A percentile compares a stretch with the other conserved stretches of the same genome.
Evolutionary conservation across 371 early-diverging fungal genomes (phyloP).

Genomic region (Syncephalastrum monosporum): DNA sequence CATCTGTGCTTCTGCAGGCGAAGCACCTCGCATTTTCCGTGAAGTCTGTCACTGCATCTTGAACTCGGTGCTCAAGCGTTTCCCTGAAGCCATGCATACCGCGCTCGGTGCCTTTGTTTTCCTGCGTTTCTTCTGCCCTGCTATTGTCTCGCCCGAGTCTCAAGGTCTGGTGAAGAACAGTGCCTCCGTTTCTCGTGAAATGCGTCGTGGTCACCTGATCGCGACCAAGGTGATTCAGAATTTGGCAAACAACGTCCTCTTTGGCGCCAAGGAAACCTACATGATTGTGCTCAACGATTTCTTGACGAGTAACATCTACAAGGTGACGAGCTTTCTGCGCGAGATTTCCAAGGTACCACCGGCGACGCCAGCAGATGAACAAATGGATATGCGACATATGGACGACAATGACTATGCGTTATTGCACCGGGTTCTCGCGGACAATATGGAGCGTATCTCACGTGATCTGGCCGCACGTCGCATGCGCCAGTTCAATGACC

Average conservation of each 20-base stretch:
- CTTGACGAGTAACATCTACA: conserved; percentile 70
- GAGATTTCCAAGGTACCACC: conserved; percentile 52
- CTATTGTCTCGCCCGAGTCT: conserved; percentile 86
- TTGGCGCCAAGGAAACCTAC: conserved; percentile 90
- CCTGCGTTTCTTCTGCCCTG: conserved; percentile 94
- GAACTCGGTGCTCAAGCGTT: conserved; percentile 74
- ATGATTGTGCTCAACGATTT: conserved; percentile 90
- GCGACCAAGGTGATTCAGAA: conserved; percentile 95
- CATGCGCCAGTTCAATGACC: conserved; percentile 30
- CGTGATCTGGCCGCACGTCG: conserved; percentile 59
- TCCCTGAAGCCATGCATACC: conserved; percentile 82
- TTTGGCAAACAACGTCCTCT: conserved; percentile 90
- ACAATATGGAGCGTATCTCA: conserved; percentile 72
- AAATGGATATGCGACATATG: conserved; percentile 32
- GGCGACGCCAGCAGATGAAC: conserved; percentile 11
- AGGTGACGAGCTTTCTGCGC: conserved; percentile 61
- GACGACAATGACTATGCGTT: conserved; percentile 60
- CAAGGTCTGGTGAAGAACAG: conserved; percentile 50
- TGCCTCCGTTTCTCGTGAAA: conserved; percentile 37
- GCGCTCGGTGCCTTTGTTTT: conserved; percentile 96
- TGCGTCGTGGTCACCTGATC: conserved; percentile 83
- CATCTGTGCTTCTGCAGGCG: conserved; percentile 71
- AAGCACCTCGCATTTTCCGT: conserved; percentile 74
- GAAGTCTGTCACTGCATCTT: conserved; percentile 82
- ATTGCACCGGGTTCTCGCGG: conserved; percentile 69